Conservation (phyloP, 441 rosid species). For the Oxalis stricta region DNA sequence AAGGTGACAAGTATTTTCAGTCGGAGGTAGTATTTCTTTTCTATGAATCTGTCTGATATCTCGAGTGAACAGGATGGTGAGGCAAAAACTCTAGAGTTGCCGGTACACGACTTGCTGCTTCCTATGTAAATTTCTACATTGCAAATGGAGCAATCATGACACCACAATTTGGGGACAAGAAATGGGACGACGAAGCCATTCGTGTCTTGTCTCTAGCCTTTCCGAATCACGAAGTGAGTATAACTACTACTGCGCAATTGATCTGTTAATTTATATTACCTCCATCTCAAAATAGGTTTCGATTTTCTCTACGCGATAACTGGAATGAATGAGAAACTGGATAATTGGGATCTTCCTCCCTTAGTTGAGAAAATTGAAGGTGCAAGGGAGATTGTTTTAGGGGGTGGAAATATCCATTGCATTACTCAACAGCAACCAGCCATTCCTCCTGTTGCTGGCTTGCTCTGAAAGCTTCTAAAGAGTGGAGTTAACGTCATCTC, state of each 20-base stretch:
- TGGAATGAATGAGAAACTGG: neutral
- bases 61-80: constrained; percentile 64
- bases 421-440: constrained; percentile 87
- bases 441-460: constrained; percentile 4
- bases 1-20: too few relatives aligned
- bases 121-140: constrained; percentile 78
- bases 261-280: neutral
- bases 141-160: constrained; percentile 65
- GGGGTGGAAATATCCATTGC: constrained; percentile 91
- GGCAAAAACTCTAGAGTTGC: constrained; percentile 51
- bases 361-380: constrained; percentile 69
- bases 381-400: constrained; percentile 81
- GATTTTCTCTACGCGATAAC: neutral
- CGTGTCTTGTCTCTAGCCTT: constrained; percentile 53
- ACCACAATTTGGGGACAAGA: constrained; percentile 76
- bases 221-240: constrained; percentile 51
- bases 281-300: neutral
- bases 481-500: too few relatives aligned
- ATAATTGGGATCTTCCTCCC: too few relatives aligned
- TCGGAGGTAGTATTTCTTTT: too few relatives aligned
- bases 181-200: constrained; percentile 71
- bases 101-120: constrained; percentile 81
- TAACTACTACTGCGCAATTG: neutral
- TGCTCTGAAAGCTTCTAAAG: too few relatives aligned
- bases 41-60: too few relatives aligned